Base-by-base conservation (phyloP, 495 filamentous ascomycete genomes). In the Penicillium salamii region DNA sequence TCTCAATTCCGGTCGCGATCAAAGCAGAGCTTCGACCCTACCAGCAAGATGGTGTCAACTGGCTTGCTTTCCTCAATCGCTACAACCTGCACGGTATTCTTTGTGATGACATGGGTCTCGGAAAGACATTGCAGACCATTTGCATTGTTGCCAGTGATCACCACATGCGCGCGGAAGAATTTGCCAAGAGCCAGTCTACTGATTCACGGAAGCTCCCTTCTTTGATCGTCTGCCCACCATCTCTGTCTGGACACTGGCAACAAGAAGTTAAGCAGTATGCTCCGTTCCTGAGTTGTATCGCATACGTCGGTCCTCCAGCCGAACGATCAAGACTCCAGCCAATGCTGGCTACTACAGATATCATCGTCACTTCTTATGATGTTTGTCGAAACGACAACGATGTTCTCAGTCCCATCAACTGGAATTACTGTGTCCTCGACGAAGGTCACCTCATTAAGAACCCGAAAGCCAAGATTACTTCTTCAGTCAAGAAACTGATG, bases 371-470 rank as follows among this genome's bases (percentile, higher is more conserved):
- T 2, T 97, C 93, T 1, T 98, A 98, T 56, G 95, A 98, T 61
- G 90, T 98, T 26, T 95, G 90, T 65, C 80, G 93, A 14, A 98
- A 97, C 54, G 93, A 98, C 60, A 85, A 85, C 24, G 90, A 96
- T 7, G 55, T 89, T 7, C 81, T 98, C n/a, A 80, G 77, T 37
- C 82, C 87, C 31, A 81, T 92, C 54, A 91, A 75, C 65, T 97
- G 91, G 90, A 98, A 98, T 63, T 98, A 98, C 62, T 88, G 91
- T 35, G 91, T 98, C 7, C 84, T 98, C 20, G 93, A 98, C 55
- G 93, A 98, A 66, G 93, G 93, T 11, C 93, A 98, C 71, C 77
- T 98, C 37, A 98, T 98, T 75, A 98, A 98, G 76, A 98, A 98
- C 63, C 88, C 95, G 1, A 91, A 89, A 61, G 88, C 95, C 0